Conservation (phyloP, 2,329 filamentous ascomycete species). For the Beauveria sp. region DNA sequence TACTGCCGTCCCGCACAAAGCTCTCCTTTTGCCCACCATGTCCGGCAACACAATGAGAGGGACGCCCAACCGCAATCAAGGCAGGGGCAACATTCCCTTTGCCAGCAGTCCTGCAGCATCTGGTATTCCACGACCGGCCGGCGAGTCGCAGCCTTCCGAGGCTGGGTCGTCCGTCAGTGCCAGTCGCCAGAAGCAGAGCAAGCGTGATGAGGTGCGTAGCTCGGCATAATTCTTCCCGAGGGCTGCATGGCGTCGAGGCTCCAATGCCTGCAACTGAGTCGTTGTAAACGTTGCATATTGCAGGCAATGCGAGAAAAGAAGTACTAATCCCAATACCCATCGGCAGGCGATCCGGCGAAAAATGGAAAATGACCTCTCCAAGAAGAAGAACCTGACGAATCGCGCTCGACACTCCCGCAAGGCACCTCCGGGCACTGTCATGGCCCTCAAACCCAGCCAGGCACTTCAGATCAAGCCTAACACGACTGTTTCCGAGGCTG, state of each 20-base stretch:
- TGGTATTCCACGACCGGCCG: slow-evolving; percentile 64
- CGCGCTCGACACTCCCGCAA: slow-evolving; percentile 82
- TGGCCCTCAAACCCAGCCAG: slow-evolving; percentile 89
- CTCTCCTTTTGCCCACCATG: slow-evolving; percentile 30
- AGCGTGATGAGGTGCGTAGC: slow-evolving; percentile 86
- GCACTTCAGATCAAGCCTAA: slow-evolving; percentile 95
- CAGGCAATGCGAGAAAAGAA: background rate
- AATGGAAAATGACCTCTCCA: slow-evolving; percentile 94
- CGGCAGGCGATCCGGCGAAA: slow-evolving; percentile 86
- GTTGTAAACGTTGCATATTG: background rate
- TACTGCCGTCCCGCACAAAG: background rate
- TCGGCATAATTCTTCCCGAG: background rate
- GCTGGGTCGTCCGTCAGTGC: slow-evolving; percentile 70
- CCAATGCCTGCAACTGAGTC: background rate
- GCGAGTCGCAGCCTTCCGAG: slow-evolving; percentile 56
- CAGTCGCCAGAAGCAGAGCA: slow-evolving; percentile 91
- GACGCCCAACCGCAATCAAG: slow-evolving; percentile 56
- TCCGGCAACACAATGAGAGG: slow-evolving; percentile 59
- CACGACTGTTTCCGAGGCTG: slow-evolving; percentile 90
- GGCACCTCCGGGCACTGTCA: slow-evolving; percentile 90
- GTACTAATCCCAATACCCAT: slow-evolving; percentile 13
- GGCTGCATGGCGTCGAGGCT: background rate
- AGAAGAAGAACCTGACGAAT: slow-evolving; percentile 79
- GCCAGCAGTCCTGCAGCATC: slow-evolving; percentile 53
- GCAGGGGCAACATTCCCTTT: slow-evolving; percentile 53